Conservation (phyloP, 352 stramenopile species). For the Phytophthora ohioensis region DNA sequence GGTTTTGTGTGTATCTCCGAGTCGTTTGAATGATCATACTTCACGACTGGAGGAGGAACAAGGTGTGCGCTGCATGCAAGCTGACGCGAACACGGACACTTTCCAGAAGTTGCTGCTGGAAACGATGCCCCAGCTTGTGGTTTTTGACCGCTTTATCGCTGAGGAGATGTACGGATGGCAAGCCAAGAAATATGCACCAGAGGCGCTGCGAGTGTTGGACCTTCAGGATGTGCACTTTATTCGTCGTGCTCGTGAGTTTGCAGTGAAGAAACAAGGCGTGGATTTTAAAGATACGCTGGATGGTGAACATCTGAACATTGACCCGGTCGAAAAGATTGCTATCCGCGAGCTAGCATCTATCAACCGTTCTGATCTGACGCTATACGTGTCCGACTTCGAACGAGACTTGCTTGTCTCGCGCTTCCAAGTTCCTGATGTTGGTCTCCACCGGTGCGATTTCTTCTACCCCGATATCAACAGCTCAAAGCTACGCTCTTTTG, state of each 20-base stretch:
- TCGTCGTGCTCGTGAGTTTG: slow-evolving; percentile 77
- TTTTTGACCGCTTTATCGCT: slow-evolving; percentile 87
- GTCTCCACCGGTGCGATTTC: slow-evolving; percentile 72
- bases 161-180: slow-evolving; percentile 92
- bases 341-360: slow-evolving; percentile 83
- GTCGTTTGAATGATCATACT: slow-evolving; percentile 80
- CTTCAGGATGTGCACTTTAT: slow-evolving; percentile 95
- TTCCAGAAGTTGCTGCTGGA: slow-evolving; percentile 76
- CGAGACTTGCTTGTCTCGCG: slow-evolving; percentile 59
- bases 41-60: slow-evolving; percentile 49
- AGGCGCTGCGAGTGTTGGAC: slow-evolving; percentile 89
- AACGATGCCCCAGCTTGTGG: slow-evolving; percentile 66
- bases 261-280: slow-evolving; percentile 70
- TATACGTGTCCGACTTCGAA: slow-evolving; percentile 80
- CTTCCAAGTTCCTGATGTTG: slow-evolving; percentile 64
- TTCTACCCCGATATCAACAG: slow-evolving; percentile 59
- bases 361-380: slow-evolving; percentile 77
- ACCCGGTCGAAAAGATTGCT: slow-evolving; percentile 67
- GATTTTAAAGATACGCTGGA: slow-evolving; percentile 49
- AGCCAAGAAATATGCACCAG: slow-evolving; percentile 73
- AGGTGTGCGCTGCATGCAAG: slow-evolving; percentile 69
- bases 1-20: slow-evolving; percentile 83
- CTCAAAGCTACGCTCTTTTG: slow-evolving; percentile 34
- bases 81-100: slow-evolving; percentile 72
- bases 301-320: slow-evolving; percentile 40